Conservation (phyloP, 2,329 filamentous ascomycete species). For the Dactylonectria macrodidyma region DNA sequence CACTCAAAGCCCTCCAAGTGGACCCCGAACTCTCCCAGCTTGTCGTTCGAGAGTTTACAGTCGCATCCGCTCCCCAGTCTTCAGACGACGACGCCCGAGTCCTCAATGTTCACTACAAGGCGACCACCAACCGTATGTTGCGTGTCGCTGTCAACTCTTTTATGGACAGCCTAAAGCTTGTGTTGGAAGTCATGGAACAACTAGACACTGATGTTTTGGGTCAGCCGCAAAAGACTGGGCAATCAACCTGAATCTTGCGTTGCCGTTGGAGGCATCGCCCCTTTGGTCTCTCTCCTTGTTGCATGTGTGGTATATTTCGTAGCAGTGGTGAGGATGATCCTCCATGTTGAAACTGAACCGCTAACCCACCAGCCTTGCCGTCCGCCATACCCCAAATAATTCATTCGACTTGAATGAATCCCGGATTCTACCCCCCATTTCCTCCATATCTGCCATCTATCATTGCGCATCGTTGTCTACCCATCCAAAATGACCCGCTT, state of each 20-base stretch:
- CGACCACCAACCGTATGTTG: constrained; percentile 96
- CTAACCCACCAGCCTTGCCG: constrained; percentile 11
- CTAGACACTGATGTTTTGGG: constrained; percentile 86
- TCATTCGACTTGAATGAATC: constrained; percentile 7
- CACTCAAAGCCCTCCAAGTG: constrained; percentile 82
- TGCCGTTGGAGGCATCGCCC: constrained; percentile 24
- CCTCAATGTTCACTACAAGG: constrained; percentile 83
- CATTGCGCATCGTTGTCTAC: constrained; percentile 28
- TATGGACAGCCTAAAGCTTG: constrained; percentile 89
- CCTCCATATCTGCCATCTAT: constrained; percentile 35
- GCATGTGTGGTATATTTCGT: constrained; percentile 39
- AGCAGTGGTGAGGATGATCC: constrained; percentile 5
- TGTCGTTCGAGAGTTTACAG: constrained; percentile 79
- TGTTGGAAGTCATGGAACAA: constrained; percentile 91
- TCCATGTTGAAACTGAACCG: constrained; percentile 7
- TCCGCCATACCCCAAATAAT: neutral
- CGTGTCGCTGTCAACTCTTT: constrained; percentile 97
- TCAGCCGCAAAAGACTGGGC: constrained; percentile 37
- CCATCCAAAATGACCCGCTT: constrained; percentile 38
- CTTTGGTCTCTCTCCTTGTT: constrained; percentile 21
- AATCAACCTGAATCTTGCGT: constrained; percentile 29
- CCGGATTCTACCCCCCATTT: constrained; percentile 30
- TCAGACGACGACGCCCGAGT: constrained; percentile 57
- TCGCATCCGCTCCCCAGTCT: constrained; percentile 56
- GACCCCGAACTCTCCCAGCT: constrained; percentile 91